Percentiles rank a stretch among this genome's conserved stretches.
Evolutionary conservation across 2,329 filamentous ascomycete species (phyloP).

Genomic region (Aotearoamyces nothofagi): DNA sequence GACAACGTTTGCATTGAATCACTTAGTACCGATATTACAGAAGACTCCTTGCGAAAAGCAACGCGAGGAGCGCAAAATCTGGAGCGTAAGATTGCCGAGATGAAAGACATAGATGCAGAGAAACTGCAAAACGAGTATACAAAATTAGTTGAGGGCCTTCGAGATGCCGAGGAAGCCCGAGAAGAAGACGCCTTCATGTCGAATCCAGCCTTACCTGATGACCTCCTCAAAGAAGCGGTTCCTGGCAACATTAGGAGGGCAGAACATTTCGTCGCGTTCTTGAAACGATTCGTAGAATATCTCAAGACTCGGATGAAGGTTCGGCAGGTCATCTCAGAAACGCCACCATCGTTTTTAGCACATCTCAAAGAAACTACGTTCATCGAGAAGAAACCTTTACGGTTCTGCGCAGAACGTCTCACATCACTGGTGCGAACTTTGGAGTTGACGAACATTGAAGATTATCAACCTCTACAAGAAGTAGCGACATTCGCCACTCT

Average conservation of each 20-base stretch:
- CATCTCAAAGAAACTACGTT: conserved; percentile 94
- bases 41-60: conserved; percentile 84
- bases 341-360: conserved; percentile 79
- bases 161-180: conserved; percentile 75
- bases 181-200: conserved; percentile 96
- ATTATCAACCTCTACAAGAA: conserved; percentile 92
- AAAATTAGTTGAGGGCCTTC: conserved; percentile 82
- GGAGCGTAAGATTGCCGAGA: conserved; percentile 79
- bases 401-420: conserved; percentile 87
- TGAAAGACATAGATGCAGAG: conserved; percentile 90
- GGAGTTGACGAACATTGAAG: conserved; percentile 94
- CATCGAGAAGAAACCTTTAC: conserved; percentile 88
- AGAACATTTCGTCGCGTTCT: conserved; percentile 88
- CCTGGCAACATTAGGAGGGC: conserved; percentile 92
- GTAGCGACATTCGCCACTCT: conserved; percentile 95
- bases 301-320: conserved; percentile 98
- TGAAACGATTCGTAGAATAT: conserved; percentile 96
- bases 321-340: conserved; percentile 92
- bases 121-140: conserved; percentile 92
- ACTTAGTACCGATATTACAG: conserved; percentile 88
- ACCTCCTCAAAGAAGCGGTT: conserved; percentile 87
- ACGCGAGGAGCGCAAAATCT: conserved; percentile 82
- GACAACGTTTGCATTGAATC: conserved; percentile 99
- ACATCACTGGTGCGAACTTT: conserved; percentile 90
- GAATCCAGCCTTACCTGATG: conserved; percentile 81